Base-by-base conservation (phyloP, 2,329 filamentous ascomycete species). In the Fusarium sp. region DNA sequence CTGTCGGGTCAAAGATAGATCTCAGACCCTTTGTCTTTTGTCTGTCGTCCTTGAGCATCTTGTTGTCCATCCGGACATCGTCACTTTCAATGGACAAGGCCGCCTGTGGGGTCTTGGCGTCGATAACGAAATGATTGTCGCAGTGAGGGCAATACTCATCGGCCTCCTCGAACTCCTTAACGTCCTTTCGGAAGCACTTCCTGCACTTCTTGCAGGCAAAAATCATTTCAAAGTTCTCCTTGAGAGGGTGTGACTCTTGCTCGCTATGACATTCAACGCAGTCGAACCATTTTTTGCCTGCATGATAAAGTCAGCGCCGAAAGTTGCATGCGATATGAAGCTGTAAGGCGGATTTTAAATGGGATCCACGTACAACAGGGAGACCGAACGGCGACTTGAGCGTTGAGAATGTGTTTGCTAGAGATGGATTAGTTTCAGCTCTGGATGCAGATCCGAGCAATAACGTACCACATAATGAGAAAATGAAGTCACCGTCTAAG, bases 131-230 rank as follows among this genome's bases (percentile, higher is more conserved):
- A 78, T 99, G 96, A 79, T 99, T 99, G 75, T 99, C 95, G 81
- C 95, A 99, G 80, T 97, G 92, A 19, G 95, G 96, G 81, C 95
- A 99, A 83, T 96, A 99, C 76, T 99, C 96, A 79, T 99, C 95
- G 74, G 91, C 89, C 69, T 99, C 95, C 69, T 99, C 95, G 70
- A 97, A 97, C 75, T 97, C 91, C 65, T 86, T 80, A 41, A 90
- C 90, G 71, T 99, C 92, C 75, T 98, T 99, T 68, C 95, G 90
- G 82, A 99, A 99, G 77, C 89, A 93, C 79, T 99, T 99, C 69
- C 90, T 93, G 87, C 95, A 99, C 81, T 99, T 99, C 72, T 99
- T 99, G 85, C 95, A 99, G 48, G 92, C 92, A 72, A 99, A 98
- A 33, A 82, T 85, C 92, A 99, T 96, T 73, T 99, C 95, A 69